Conservation (phyloP, 352 stramenopile genomes). For the Globisporangium emineosum region DNA sequence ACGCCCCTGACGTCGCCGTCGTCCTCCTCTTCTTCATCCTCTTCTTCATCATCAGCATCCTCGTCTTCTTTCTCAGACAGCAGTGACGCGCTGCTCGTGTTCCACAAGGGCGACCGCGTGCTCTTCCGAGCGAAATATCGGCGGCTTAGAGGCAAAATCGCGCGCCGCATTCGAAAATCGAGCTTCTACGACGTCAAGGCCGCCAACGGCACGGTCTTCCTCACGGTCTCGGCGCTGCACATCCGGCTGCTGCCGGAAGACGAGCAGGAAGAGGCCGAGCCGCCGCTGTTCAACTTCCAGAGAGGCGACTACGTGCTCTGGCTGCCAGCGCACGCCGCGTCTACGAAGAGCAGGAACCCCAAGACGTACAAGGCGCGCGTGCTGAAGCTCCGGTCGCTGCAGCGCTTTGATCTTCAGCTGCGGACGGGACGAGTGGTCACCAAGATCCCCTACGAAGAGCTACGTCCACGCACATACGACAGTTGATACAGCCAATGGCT, state of each 20-base stretch:
- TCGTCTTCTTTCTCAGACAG: slow-evolving; percentile 23
- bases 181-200: slow-evolving; percentile 59
- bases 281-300: slow-evolving; percentile 22
- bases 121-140: slow-evolving; percentile 37
- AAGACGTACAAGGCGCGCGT: slow-evolving; percentile 49
- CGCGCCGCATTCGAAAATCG: slow-evolving; percentile 33
- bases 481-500: slow-evolving; percentile 10
- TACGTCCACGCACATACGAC: slow-evolving; percentile 23
- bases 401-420: slow-evolving; percentile 46
- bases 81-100: slow-evolving; percentile 20
- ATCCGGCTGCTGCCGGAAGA: slow-evolving; percentile 32
- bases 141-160: slow-evolving; percentile 35
- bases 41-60: slow-evolving; percentile 13
- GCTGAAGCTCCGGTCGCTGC: slow-evolving; percentile 32
- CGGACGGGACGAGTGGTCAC: slow-evolving; percentile 39
- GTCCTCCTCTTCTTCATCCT: slow-evolving; percentile 9
- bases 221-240: slow-evolving; percentile 38
- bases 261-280: slow-evolving; percentile 9
- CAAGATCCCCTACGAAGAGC: slow-evolving; percentile 39
- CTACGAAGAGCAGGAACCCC: neutral
- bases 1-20: slow-evolving; percentile 36
- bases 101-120: slow-evolving; percentile 46
- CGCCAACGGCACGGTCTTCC: slow-evolving; percentile 42
- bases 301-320: slow-evolving; percentile 41
- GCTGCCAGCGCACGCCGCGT: slow-evolving; percentile 17